Conservation (phyloP, 2,329 filamentous ascomycete genomes). For the Penicillium hesseltinei region DNA sequence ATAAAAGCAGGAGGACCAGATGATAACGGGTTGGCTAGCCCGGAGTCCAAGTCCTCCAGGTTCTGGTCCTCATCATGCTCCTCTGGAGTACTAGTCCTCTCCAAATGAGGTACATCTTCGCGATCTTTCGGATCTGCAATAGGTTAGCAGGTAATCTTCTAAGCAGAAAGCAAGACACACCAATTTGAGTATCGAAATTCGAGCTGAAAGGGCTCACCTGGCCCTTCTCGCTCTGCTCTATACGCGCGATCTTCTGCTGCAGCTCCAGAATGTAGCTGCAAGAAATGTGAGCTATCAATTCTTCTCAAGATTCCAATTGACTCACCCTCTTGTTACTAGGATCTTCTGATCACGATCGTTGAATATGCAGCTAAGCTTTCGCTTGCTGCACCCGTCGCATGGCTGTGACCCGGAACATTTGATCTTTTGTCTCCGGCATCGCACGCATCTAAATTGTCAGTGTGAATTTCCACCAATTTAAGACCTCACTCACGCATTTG, state of each 20-base stretch:
- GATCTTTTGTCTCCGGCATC: slow-evolving; percentile 49
- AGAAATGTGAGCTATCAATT: slow-evolving; percentile 3
- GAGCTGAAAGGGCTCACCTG: slow-evolving; percentile 20
- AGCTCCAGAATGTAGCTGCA: slow-evolving; percentile 39
- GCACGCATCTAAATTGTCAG: slow-evolving; percentile 38
- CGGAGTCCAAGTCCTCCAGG: slow-evolving; percentile 30
- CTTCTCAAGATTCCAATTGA: not conserved
- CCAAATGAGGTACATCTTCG: slow-evolving; percentile 20
- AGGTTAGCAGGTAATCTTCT: slow-evolving; percentile 1
- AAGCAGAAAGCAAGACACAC: slow-evolving; percentile 4
- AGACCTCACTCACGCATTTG: slow-evolving; percentile 33
- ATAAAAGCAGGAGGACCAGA: slow-evolving; percentile 45
- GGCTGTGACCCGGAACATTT: slow-evolving; percentile 46
- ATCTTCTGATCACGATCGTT: slow-evolving; percentile 52
- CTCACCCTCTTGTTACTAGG: slow-evolving; percentile 48
- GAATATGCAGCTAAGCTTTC: slow-evolving; percentile 44
- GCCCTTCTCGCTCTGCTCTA: slow-evolving; percentile 20
- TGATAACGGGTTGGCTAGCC: slow-evolving; percentile 46
- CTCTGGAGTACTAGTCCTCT: slow-evolving; percentile 11
- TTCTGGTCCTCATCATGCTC: slow-evolving; percentile 18
- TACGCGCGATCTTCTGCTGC: slow-evolving; percentile 29
- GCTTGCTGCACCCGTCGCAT: slow-evolving; percentile 47
- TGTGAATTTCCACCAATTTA: not conserved
- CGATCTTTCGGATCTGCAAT: slow-evolving; percentile 17
- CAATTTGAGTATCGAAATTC: slow-evolving; percentile 14